Conservation (phyloP, 306 rosid genomes). For the Geum urbanum region DNA sequence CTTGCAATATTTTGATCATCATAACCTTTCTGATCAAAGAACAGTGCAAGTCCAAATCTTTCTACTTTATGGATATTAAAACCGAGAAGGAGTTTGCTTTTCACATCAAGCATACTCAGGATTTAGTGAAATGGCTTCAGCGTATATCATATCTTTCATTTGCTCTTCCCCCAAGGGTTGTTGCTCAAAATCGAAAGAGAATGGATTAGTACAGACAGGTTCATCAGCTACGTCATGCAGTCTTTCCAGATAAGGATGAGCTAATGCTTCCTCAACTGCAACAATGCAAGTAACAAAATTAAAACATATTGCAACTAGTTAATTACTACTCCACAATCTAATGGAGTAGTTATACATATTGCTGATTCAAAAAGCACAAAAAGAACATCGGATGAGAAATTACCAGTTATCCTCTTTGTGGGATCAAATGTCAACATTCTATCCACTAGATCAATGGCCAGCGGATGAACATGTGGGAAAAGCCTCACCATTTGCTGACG, state of each 20-base stretch:
- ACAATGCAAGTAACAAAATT: slow-evolving; percentile 15
- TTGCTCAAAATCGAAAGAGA: slow-evolving; percentile 88
- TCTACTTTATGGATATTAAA: background rate
- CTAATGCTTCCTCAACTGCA: slow-evolving; percentile 88
- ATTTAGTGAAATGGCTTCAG: slow-evolving; percentile 77
- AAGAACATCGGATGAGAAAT: slow-evolving; percentile 24
- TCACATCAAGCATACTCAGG: slow-evolving; percentile 56
- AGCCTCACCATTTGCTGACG: slow-evolving; percentile 67
- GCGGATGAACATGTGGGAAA: slow-evolving; percentile 82
- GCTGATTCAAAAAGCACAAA: slow-evolving; percentile 10
- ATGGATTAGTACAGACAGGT: slow-evolving; percentile 68
- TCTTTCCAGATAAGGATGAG: slow-evolving; percentile 95
- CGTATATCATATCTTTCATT: slow-evolving; percentile 89
- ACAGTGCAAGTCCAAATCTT: slow-evolving; percentile 14
- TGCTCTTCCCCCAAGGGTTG: slow-evolving; percentile 78
- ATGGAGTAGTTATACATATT: background rate
- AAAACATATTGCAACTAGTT: background rate
- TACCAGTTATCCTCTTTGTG: slow-evolving; percentile 84
- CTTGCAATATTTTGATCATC: slow-evolving; percentile 5
- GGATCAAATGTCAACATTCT: slow-evolving; percentile 94
- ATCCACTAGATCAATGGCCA: slow-evolving; percentile 84
- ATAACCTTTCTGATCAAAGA: slow-evolving; percentile 24
- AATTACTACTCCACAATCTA: background rate
- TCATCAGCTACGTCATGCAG: slow-evolving; percentile 91
- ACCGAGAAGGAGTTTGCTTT: background rate